phyloP scores from a whole-genome alignment of 108 stramenopile species.

The Skeletonema tropicum region DNA sequence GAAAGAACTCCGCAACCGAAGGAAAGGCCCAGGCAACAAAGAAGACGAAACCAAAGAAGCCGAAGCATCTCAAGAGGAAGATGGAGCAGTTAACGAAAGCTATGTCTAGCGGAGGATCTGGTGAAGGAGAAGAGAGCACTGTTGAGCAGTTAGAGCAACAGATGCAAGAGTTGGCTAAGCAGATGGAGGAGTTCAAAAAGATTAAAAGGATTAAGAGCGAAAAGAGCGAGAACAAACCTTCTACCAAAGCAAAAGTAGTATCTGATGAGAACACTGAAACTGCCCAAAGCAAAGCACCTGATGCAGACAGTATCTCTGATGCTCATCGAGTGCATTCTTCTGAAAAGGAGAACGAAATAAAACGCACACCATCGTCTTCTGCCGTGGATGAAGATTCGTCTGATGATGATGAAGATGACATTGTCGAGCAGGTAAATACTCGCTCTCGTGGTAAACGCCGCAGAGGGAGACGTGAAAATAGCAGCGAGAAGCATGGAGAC shows the following conservation, averaged over 20 bases:
- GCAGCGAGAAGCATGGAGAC: conserved; percentile 6
- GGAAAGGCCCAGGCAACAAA: conserved; percentile 7
- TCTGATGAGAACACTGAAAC: neutral
- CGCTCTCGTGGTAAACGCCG: conserved; percentile 43
- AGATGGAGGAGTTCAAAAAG: conserved; percentile 38
- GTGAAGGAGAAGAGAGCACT: conserved; percentile 18
- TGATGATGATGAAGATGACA: conserved; percentile 32
- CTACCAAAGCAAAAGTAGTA: conserved; percentile 2
- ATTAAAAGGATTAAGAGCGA: conserved; percentile 1
- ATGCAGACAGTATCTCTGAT: conserved; percentile 22
- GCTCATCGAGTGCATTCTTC: conserved; percentile 12
- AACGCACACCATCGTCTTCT: conserved; percentile 34
- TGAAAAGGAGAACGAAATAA: conserved; percentile 43
- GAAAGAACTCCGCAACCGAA: neutral
- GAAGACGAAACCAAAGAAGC: conserved; percentile 66
- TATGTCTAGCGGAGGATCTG: conserved; percentile 27
- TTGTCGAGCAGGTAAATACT: conserved; percentile 19
- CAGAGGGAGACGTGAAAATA: conserved; percentile 39
- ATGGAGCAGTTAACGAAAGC: conserved; percentile 56
- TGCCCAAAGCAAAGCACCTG: conserved; percentile 9
- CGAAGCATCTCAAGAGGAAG: conserved; percentile 87
- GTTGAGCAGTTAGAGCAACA: conserved; percentile 45
- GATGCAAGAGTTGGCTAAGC: conserved; percentile 44
- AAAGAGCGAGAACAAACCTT: neutral
- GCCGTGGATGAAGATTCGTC: conserved; percentile 33